Base-by-base conservation (phyloP, 345 rosid genomes). In the Arabidopsis suecica region DNA sequence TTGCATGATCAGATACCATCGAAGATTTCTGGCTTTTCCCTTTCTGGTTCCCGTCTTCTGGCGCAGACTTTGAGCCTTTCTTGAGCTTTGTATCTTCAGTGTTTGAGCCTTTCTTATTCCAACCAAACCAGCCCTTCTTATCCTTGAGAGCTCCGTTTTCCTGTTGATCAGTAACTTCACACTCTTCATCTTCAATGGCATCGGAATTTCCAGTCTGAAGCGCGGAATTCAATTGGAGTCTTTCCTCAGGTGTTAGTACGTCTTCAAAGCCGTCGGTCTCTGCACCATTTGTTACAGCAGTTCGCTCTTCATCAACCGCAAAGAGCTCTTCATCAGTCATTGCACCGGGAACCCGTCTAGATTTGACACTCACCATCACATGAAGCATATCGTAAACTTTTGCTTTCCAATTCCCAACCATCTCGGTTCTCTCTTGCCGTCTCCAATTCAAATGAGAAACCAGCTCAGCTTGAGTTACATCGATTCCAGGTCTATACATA, bases 401-500 rank as follows among this genome's bases (percentile, higher is more conserved):
- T 6, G 98, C 98, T 84, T 96, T 96, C 99, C 98, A 96, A 65
- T 74, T 85, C 62, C 98, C 98, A 28, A 96, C 96, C 86, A 84
- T 86, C 80, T 96, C 99, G 0, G 96, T 87, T 75, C 91, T 90
- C 82, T 96, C 99, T 68, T 91, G 99, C 61, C 99, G 81, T 84
- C 99, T 93, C 99, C 99, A 96, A 70, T 88, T 96, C 73, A 88
- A 69, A 76, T 91, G 97, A 30, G 99, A 86, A 78, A 89, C 79
- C 65, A 96, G 90, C 78, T 90, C 98, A 61, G 99, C 98, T 73
- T 96, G 96, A 65, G 98, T 91, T 18, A 96, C 99, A 80, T 96
- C 97, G 58, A 96, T 93, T n/a, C 99, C 97, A 23, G 99, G 99
- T 77, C 99, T 88, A 77, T 88, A 96, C 97, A 93, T 96, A 56